Percentiles rank a stretch among this genome's conserved stretches.
Conservation (phyloP, 768 basidiomycete genomes). For the Mycena venus region DNA sequence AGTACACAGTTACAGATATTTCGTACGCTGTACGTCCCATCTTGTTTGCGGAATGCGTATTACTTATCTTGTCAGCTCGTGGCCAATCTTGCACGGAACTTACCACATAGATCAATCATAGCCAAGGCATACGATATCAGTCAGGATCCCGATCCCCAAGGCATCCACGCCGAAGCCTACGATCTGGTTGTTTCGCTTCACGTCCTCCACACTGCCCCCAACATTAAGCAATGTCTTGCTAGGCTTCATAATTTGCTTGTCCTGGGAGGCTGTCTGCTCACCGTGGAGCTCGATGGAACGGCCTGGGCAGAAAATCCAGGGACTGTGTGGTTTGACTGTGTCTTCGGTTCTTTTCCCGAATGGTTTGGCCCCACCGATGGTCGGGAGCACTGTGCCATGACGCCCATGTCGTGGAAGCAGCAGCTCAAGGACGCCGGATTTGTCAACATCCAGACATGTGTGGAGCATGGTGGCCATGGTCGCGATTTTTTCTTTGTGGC, state of each 20-base stretch:
- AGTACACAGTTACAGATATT: conserved; percentile 20
- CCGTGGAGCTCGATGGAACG: conserved; percentile 10
- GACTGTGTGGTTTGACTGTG: conserved; percentile 10
- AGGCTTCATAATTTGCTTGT: not conserved
- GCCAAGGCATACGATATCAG: conserved; percentile 14
- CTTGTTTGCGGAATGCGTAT: not conserved
- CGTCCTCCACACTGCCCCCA: conserved; percentile 11
- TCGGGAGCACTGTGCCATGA: not conserved
- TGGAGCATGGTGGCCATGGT: not conserved
- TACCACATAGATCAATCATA: not conserved
- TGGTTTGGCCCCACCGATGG: conserved; percentile 14
- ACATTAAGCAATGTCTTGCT: not conserved
- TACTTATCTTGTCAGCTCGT: not conserved
- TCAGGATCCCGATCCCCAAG: conserved; percentile 3
- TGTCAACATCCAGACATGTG: not conserved
- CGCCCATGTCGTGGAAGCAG: not conserved
- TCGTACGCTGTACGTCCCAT: conserved; percentile 8
- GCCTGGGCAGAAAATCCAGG: not conserved
- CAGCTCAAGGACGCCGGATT: not conserved
- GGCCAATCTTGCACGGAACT: not conserved
- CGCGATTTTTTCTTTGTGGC: conserved; percentile 15
- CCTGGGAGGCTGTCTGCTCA: conserved; percentile 11
- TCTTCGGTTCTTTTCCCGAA: conserved; percentile 18
- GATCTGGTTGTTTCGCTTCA: conserved; percentile 19
- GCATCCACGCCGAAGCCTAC: not conserved